Percentiles rank a stretch among this genome's conserved stretches.
Evolutionary conservation across 1,284 basidiomycete species (phyloP).

Genomic region (Papiliotrema nemorosa): DNA sequence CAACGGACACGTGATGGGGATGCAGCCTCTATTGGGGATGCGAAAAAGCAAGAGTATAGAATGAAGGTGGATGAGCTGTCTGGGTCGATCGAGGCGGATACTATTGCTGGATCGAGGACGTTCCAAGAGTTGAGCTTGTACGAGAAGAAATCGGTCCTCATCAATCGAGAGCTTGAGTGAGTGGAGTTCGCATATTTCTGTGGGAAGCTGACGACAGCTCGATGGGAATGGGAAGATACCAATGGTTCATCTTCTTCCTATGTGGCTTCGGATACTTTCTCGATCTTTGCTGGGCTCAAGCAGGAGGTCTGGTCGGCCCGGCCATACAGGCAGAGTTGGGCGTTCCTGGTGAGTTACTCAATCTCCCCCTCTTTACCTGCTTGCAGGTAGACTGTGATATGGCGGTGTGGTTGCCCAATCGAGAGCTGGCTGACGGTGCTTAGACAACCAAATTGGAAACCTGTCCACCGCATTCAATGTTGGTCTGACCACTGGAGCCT

Average conservation of each 20-base stretch:
- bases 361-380: neutral
- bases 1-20: neutral
- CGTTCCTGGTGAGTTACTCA: slow-evolving; percentile 1
- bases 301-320: slow-evolving; percentile 25
- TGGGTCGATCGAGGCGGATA: slow-evolving; percentile 5
- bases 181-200: slow-evolving; percentile 1
- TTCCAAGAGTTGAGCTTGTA: slow-evolving; percentile 17
- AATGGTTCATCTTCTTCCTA: slow-evolving; percentile 26
- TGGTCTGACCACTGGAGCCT: slow-evolving; percentile 51
- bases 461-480: slow-evolving; percentile 61
- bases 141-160: slow-evolving; percentile 27
- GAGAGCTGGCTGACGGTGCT: neutral
- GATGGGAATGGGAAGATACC: slow-evolving; percentile 32
- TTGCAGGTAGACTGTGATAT: neutral
- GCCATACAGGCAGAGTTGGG: slow-evolving; percentile 17
- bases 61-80: slow-evolving; percentile 13
- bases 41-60: slow-evolving; percentile 1
- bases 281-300: slow-evolving; percentile 38
- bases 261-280: slow-evolving; percentile 39
- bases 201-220: slow-evolving; percentile 7
- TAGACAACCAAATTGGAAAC: slow-evolving; percentile 60
- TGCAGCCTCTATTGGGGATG: neutral
- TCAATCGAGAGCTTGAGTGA: slow-evolving; percentile 28
- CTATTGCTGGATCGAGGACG: slow-evolving; percentile 9
- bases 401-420: no score